Conservation (phyloP, 345 rosid genomes). For the Euphorbia pulcherrima region DNA sequence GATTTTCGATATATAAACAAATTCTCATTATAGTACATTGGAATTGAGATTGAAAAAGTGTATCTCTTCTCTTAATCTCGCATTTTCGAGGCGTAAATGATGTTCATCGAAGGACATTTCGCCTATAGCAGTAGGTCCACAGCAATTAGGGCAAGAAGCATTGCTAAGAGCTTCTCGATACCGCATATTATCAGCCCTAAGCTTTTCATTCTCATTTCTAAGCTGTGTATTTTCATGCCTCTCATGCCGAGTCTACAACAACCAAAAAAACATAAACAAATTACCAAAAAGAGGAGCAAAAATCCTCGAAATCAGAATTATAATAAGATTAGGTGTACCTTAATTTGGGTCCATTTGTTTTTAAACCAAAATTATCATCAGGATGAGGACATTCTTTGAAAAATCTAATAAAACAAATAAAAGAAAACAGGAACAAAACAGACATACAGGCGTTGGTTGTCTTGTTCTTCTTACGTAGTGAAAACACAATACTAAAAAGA, state of each 20-base stretch:
- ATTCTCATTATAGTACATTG: too few species aligned
- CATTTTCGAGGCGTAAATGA: conserved; percentile 84
- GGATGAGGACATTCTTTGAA: conserved; percentile 99
- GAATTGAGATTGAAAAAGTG: too few species aligned
- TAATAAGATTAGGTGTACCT: conserved; percentile 49
- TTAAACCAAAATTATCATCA: conserved; percentile 98
- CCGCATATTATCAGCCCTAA: conserved; percentile 78
- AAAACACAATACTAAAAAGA: background rate
- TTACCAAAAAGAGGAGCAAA: background rate
- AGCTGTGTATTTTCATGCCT: conserved; percentile 79
- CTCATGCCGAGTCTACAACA: conserved; percentile 75
- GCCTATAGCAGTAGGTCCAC: conserved; percentile 89
- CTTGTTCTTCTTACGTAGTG: conserved; percentile 20
- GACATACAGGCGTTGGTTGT: conserved; percentile 11
- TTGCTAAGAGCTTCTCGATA: conserved; percentile 85
- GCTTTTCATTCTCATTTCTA: conserved; percentile 79
- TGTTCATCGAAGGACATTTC: conserved; percentile 97
- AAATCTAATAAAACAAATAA: conserved; percentile 34
- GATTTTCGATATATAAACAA: too few species aligned
- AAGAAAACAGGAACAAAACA: too few species aligned
- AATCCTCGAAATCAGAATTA: background rate
- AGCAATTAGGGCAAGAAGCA: conserved; percentile 91
- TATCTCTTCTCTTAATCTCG: conserved; percentile 88
- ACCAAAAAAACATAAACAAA: too few species aligned
- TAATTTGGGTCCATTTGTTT: conserved; percentile 97